Percentiles rank a stretch among this genome's conserved stretches.
Evolutionary conservation across 352 stramenopile genomes (phyloP).

Genomic region (Phytophthora litchii): DNA sequence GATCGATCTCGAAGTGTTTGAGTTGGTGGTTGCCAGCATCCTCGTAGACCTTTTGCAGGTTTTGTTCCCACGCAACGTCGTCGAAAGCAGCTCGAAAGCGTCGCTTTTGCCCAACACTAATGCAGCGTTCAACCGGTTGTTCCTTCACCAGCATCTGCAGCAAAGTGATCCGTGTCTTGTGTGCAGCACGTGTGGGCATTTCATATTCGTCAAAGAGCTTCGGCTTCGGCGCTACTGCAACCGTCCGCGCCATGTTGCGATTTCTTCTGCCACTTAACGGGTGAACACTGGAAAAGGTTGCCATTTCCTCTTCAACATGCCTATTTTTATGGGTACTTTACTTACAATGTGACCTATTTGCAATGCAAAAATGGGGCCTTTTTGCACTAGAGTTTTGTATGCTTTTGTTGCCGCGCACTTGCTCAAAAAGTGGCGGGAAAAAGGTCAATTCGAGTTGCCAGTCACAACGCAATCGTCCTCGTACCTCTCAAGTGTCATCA

Average conservation of each 20-base stretch:
- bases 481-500: slow-evolving; percentile 5
- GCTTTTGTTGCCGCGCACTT: slow-evolving; percentile 12
- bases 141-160: slow-evolving; percentile 22
- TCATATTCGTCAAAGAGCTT: slow-evolving; percentile 31
- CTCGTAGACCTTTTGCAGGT: slow-evolving; percentile 14
- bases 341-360: neutral
- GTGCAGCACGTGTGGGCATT: slow-evolving; percentile 9
- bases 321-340: neutral
- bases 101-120: slow-evolving; percentile 14
- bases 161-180: slow-evolving; percentile 18
- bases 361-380: neutral
- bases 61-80: slow-evolving; percentile 16
- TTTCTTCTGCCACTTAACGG: too few relatives aligned
- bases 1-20: slow-evolving; percentile 17
- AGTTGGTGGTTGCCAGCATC: slow-evolving; percentile 1
- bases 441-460: slow-evolving; percentile 6
- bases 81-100: slow-evolving; percentile 24
- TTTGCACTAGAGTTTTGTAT: slow-evolving; percentile 28
- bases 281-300: too few relatives aligned
- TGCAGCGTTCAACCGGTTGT: neutral
- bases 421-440: slow-evolving; percentile 31
- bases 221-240: slow-evolving; percentile 4
- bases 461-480: neutral
- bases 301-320: slow-evolving; percentile 7
- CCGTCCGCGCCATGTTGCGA: slow-evolving; percentile 11